phyloP scores from a whole-genome alignment of 306 rosid genomes.

The Pterocarpus santalinus region DNA sequence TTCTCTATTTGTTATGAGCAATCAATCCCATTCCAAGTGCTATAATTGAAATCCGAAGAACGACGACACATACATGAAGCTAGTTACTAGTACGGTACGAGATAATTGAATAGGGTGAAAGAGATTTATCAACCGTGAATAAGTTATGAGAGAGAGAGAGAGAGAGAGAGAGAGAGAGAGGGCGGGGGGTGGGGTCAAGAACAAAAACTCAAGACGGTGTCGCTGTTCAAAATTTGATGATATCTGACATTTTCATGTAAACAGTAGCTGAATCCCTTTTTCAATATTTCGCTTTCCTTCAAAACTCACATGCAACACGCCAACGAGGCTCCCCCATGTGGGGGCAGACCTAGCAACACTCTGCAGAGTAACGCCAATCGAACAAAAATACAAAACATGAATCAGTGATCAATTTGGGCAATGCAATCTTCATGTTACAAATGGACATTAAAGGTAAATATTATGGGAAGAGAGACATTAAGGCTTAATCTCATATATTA shows the following conservation, averaged over 20 bases:
- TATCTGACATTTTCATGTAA: conserved; percentile 34
- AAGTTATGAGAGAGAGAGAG: not conserved
- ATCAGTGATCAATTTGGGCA: conserved; percentile 35
- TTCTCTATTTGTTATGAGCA: not conserved
- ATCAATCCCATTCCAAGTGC: not conserved
- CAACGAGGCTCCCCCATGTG: conserved; percentile 22
- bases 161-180: not conserved
- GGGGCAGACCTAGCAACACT: conserved; percentile 26
- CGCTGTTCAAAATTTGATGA: conserved; percentile 41
- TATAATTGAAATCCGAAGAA: conserved; percentile 3
- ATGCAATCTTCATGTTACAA: too few relatives aligned
- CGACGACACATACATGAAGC: not conserved
- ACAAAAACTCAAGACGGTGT: not conserved
- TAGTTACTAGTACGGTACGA: not conserved
- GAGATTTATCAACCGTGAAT: conserved; percentile 26
- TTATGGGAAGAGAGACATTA: too few relatives aligned
- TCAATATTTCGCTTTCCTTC: too few relatives aligned
- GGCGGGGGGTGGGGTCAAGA: not conserved
- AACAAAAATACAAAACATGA: conserved; percentile 34
- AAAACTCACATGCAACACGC: not conserved
- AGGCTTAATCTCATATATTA: too few relatives aligned
- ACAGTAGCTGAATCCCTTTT: not conserved
- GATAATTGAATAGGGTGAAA: conserved; percentile 35
- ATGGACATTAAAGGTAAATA: too few relatives aligned
- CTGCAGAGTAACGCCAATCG: conserved; percentile 19